Base-by-base conservation (phyloP, 768 basidiomycete species). In the Auriscalpium vulgare region DNA sequence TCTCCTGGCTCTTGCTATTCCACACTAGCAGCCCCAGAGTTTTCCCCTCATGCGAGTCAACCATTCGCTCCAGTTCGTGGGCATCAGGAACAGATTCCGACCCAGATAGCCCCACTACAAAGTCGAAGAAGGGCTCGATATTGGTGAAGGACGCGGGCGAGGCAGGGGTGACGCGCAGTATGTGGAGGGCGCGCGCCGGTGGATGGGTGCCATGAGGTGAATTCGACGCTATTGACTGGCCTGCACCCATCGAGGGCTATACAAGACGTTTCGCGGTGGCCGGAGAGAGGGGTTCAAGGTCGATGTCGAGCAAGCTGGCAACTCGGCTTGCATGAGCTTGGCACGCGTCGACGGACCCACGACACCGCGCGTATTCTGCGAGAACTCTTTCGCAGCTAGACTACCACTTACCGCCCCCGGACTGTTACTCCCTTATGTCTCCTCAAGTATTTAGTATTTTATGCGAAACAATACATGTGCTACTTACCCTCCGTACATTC, bases 41-140 rank as follows among this genome's bases (percentile, higher is more conserved):
- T 52, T 74, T 75, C 38, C 81, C 86, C 74, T 93, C 91, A 63
- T 91, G 87, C 49, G 76, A 76, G 69, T 93, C 91, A 21, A 94
- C 90, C 47, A 93, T 89, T 58, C 73, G 81, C 67, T 91, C 90
- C 3, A 94, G 75, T 56, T 84, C 83, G 8, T 80, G 70, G 10
- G 80, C 86, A 62, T 91, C 87, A 50, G 91, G 78, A 48, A 70
- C 75, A 59, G 76, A 78, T 53, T 76, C 75, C 21, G 76, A 71
- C 8, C 89, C 88, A 66, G 92, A 85, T 56, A 92, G 88, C 10
- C 95, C 97, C 44, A 97, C 85, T 19, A 99, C 81, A 68, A 97
- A 98, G 74, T 98, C 97, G 65, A 99, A 99, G 73, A 93, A 95
- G 3, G 95, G 90, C 67, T 88, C 91, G 47, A 95, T 84, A 53